Conservation (phyloP, 2,329 filamentous ascomycete species). For the Venturia aucupariae region DNA sequence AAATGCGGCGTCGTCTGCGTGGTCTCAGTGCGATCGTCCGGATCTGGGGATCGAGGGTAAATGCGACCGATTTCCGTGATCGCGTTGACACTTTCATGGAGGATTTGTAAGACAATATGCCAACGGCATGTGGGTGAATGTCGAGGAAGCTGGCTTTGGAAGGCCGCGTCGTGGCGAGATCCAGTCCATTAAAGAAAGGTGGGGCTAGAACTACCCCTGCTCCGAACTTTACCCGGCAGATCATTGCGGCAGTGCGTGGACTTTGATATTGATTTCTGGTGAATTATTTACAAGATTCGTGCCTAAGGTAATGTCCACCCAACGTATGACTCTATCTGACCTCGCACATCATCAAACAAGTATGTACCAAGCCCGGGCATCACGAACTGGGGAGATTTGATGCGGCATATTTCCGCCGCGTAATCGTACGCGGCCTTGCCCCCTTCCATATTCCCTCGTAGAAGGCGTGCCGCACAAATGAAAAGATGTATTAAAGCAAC, state of each 20-base stretch:
- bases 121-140: no score
- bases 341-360: conserved; percentile 13
- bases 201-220: neutral
- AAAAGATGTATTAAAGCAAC: conserved; percentile 13
- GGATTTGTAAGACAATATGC: no score
- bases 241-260: neutral
- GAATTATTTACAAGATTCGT: neutral
- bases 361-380: conserved; percentile 12
- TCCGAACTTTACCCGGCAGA: neutral
- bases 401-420: conserved; percentile 7
- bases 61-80: conserved; percentile 18
- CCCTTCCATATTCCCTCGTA: conserved; percentile 12
- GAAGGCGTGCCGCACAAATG: conserved; percentile 12
- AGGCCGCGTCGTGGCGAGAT: neutral
- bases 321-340: conserved; percentile 12
- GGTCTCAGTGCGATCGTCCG: conserved; percentile 15
- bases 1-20: conserved; percentile 15
- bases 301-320: neutral
- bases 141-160: no score
- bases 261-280: neutral
- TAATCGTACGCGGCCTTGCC: conserved; percentile 10
- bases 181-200: neutral
- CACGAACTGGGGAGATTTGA: conserved; percentile 11
- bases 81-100: neutral
- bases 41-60: conserved; percentile 18